Evolutionary conservation across 176 grass and related monocot species (phyloP).

Genomic region (Dactylis glomerata): DNA sequence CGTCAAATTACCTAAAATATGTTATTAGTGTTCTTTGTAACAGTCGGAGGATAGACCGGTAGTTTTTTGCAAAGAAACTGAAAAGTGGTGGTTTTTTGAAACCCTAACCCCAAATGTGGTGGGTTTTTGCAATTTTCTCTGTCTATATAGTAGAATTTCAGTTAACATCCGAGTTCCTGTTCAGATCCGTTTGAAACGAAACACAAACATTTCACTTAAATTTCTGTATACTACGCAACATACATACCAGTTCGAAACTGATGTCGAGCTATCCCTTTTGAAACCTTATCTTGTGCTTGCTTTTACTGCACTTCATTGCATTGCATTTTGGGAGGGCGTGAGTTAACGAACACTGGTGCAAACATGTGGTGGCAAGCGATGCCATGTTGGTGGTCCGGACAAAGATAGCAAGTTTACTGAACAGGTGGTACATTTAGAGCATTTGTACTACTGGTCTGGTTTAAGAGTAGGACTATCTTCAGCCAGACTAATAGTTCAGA

Average conservation of each 20-base stretch:
- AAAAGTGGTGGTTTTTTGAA: no score
- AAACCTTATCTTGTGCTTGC: neutral
- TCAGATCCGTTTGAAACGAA: neutral
- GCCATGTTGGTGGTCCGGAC: conserved; percentile 20
- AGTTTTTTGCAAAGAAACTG: no score
- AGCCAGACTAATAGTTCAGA: neutral
- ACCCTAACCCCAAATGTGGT: no score
- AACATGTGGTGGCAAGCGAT: neutral
- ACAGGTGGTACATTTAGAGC: neutral
- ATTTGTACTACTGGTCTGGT: neutral
- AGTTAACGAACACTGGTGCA: neutral
- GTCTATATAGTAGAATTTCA: neutral
- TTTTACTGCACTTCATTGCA: neutral
- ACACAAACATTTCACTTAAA: neutral
- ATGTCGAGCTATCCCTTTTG: no score
- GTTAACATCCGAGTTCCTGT: neutral
- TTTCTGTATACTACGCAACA: neutral
- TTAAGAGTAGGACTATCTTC: neutral
- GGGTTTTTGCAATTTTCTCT: no score
- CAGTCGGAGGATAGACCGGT: no score
- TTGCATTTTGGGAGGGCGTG: neutral
- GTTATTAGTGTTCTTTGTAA: no score
- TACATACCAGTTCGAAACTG: neutral
- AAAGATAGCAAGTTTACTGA: conserved; percentile 17
- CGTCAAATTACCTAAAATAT: no score